Evolutionary conservation across 352 stramenopile genomes (phyloP).

Genomic region (Thraustochytrium striatum): DNA sequence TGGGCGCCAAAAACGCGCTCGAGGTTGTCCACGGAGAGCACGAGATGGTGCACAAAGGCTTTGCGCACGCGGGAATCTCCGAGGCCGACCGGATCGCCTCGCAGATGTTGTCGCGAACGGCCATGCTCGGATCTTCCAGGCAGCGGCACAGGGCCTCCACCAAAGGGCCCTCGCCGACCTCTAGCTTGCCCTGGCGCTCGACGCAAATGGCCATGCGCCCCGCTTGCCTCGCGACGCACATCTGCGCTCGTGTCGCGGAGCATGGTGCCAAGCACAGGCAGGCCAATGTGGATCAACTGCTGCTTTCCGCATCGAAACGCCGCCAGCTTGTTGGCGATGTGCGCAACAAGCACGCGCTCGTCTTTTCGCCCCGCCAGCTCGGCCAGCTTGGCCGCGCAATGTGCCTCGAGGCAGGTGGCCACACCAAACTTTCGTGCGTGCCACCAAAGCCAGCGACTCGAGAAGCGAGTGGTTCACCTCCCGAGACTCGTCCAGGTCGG

Average conservation of each 20-base stretch:
- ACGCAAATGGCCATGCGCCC: not conserved
- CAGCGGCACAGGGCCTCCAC: not conserved
- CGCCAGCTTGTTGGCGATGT: not conserved
- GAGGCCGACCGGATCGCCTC: conserved; percentile 16
- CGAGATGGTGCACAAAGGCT: not conserved
- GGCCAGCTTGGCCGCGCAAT: conserved; percentile 13
- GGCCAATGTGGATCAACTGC: not conserved
- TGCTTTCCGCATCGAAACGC: not conserved
- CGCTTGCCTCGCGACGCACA: not conserved
- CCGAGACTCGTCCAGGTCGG: not conserved
- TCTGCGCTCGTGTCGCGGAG: not conserved
- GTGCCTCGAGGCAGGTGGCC: not conserved
- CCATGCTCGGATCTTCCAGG: not conserved
- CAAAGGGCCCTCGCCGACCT: not conserved
- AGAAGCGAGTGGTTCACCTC: conserved; percentile 3
- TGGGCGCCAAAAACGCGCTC: conserved; percentile 31
- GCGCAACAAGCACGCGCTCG: not conserved
- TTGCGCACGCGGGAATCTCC: conserved; percentile 6
- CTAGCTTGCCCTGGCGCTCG: not conserved
- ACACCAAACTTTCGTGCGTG: not conserved
- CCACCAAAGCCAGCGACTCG: not conserved
- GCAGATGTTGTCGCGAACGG: not conserved
- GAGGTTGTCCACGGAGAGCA: not conserved
- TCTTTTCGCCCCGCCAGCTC: not conserved
- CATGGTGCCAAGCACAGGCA: not conserved